Evolutionary conservation across 805 yeast genomes (phyloP).

Genomic region (Cyberlindnera galapagoensis): DNA sequence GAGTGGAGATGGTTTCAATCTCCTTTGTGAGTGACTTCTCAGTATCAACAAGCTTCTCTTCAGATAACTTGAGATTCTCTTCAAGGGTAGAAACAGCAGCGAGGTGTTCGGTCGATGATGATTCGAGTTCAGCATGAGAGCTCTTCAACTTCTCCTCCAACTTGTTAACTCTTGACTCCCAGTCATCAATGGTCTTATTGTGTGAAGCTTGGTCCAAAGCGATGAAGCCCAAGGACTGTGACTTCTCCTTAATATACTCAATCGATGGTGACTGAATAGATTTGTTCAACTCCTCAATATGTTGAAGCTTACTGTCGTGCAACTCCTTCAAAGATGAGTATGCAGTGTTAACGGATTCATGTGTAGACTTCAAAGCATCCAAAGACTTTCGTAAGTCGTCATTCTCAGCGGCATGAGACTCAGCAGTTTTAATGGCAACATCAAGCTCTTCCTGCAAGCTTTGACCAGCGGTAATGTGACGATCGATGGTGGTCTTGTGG

Average conservation of each 20-base stretch:
- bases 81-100: too few species aligned
- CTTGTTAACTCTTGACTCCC: conserved; percentile 7
- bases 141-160: conserved; percentile 17
- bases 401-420: neutral
- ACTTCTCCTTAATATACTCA: conserved; percentile 24
- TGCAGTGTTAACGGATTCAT: neutral
- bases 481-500: conserved; percentile 1
- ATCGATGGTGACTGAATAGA: conserved; percentile 25
- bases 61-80: too few species aligned
- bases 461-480: neutral
- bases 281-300: conserved; percentile 6
- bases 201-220: conserved; percentile 9
- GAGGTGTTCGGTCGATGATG: too few species aligned
- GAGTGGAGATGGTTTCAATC: neutral
- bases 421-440: too few species aligned
- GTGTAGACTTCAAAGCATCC: neutral
- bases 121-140: neutral
- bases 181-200: conserved; percentile 5
- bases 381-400: neutral
- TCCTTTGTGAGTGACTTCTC: too few species aligned
- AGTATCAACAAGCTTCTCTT: neutral
- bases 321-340: neutral
- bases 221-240: conserved; percentile 20
- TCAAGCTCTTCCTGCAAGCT: too few species aligned
- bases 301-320: neutral